Evolutionary conservation across 192 early-diverging fungal genomes (phyloP), one percentile per base, ranked within the genome.

Genomic region (Globomyces pollinis-pini): DNA sequence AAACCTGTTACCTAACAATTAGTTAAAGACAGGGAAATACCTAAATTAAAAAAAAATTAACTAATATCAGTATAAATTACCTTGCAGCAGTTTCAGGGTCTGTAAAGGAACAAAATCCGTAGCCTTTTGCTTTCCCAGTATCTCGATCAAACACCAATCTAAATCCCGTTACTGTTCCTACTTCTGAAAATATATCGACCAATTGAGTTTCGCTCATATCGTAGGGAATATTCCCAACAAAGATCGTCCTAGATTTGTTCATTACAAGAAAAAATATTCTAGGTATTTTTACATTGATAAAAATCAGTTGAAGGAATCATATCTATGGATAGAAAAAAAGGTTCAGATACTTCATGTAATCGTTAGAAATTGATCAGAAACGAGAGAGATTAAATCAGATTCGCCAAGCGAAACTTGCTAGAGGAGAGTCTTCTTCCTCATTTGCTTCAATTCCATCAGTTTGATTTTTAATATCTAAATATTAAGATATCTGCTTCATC

Each of bases 161-260:
- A 41, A 78, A 74, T 16, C 47, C 58, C 0, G 72, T 59, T 15
- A 77, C 70, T 16, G 91, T 89, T 15, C 95, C 95, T 8, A 91
- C 95, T 61, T 91, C 86, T 56, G 86, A 88, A 53, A 98, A 95
- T 34, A 96, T 87, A 43, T 91, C 89, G 38, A 83, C 84, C 43
- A 98, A 71, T 61, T 96, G 92, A 53, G 91, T 88, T 70, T 98
- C 95, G 3, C 93, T 90, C 29, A 88, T 76, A 50, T 92, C 93
- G 67, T 91, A 90, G 0, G 86, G 88, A 36, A 92, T 89, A 63
- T 91, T 90, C 30, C 86, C 86, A 26, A 89, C 77, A 21, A 57
- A 57, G 3, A 52, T 24, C 2, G 32, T 16, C 33, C 26, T 51
- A 30, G 32, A 30, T 51, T 51, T 51, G 12, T 13, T 33, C 50